Conservation (phyloP, 352 stramenopile species). For the Peronospora tabacina region DNA sequence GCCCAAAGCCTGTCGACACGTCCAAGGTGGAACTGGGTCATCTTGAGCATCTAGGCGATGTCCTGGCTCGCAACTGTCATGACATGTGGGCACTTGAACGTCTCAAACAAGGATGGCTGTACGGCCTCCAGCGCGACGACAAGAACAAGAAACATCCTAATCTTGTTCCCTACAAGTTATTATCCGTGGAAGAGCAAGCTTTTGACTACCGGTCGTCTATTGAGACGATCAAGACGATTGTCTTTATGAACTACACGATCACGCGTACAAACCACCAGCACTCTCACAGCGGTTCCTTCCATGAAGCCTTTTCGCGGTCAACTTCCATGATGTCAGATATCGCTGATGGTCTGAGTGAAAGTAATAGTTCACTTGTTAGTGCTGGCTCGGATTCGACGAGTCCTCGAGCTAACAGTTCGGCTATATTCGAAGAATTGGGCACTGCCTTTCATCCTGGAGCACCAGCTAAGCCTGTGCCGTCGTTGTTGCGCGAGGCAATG, state of each 20-base stretch:
- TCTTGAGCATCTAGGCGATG: constrained; percentile 63
- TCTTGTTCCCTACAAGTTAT: constrained; percentile 71
- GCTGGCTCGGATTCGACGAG: constrained; percentile 21
- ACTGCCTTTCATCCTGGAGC: constrained; percentile 21
- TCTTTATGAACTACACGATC: constrained; percentile 86
- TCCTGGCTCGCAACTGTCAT: constrained; percentile 78
- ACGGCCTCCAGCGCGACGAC: constrained; percentile 62
- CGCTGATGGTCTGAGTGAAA: constrained; percentile 24
- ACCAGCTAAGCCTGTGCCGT: constrained; percentile 43
- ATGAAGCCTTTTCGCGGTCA: constrained; percentile 58
- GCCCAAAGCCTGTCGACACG: constrained; percentile 79
- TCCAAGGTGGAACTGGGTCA: constrained; percentile 59
- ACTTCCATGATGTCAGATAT: constrained; percentile 56
- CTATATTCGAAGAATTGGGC: constrained; percentile 27
- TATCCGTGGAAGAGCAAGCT: constrained; percentile 72
- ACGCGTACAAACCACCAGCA: constrained; percentile 36
- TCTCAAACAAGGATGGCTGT: constrained; percentile 80
- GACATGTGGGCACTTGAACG: constrained; percentile 83
- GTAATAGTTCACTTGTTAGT: constrained; percentile 28
- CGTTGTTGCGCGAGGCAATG: constrained; percentile 60
- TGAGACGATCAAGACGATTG: constrained; percentile 83
- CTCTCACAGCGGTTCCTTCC: constrained; percentile 45
- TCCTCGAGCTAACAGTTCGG: constrained; percentile 22
- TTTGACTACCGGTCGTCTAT: constrained; percentile 85
- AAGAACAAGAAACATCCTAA: constrained; percentile 71